phyloP scores from a whole-genome alignment of 495 filamentous ascomycete species.

The Tuber microsphaerosporum region DNA sequence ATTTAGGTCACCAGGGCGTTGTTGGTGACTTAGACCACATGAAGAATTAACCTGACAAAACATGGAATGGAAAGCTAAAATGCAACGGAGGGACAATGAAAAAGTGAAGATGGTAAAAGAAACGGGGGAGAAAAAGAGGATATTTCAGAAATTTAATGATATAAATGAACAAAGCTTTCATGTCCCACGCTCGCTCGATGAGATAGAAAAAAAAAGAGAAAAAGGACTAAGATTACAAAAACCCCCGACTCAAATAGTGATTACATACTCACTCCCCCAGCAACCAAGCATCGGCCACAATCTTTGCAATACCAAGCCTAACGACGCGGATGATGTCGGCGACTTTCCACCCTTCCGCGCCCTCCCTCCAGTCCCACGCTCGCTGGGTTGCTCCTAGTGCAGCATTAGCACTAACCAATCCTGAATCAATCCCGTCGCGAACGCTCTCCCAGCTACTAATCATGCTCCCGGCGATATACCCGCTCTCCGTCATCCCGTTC shows the following conservation, averaged over 20 bases:
- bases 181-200: not conserved
- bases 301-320: slow-evolving; percentile 33
- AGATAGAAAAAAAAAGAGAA: not conserved
- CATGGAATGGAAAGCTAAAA: not conserved
- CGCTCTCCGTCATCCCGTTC: not conserved
- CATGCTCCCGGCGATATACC: slow-evolving; percentile 5
- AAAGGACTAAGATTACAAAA: slow-evolving; percentile 1
- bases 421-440: slow-evolving; percentile 17
- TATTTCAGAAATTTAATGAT: not conserved
- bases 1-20: not conserved
- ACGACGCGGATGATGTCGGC: slow-evolving; percentile 24
- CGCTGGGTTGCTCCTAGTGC: not conserved
- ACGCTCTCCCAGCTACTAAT: slow-evolving; percentile 25
- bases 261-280: slow-evolving; percentile 19
- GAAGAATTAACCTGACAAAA: not conserved
- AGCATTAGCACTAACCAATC: slow-evolving; percentile 2
- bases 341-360: slow-evolving; percentile 12
- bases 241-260: not conserved
- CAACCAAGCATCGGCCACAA: slow-evolving; percentile 38
- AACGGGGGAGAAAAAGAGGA: not conserved
- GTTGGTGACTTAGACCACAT: not conserved
- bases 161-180: not conserved
- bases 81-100: not conserved
- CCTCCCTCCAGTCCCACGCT: slow-evolving; percentile 34
- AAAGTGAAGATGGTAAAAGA: not conserved